phyloP scores from a whole-genome alignment of 352 stramenopile species.

The Phytopythium sindhum region DNA sequence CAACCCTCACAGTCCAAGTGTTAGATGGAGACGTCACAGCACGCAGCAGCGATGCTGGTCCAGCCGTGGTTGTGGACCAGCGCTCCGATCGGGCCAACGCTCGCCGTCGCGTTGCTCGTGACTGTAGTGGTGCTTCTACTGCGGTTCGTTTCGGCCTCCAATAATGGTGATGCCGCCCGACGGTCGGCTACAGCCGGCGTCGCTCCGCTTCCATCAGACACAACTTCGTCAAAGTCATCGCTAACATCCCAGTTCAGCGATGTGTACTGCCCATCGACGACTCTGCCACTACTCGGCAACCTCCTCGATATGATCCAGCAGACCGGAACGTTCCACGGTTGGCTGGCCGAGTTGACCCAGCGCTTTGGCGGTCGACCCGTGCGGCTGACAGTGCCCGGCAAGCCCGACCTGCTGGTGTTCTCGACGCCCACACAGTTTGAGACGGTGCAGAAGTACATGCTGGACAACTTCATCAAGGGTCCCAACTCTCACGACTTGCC shows the following conservation, averaged over 20 bases:
- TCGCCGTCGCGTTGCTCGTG: neutral
- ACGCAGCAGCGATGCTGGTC: neutral
- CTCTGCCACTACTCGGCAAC: slow-evolving; percentile 31
- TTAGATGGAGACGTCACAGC: neutral
- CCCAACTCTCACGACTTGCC: slow-evolving; percentile 26
- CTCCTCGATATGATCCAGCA: slow-evolving; percentile 26
- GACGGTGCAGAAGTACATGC: slow-evolving; percentile 43
- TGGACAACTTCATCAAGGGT: slow-evolving; percentile 69
- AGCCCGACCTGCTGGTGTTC: slow-evolving; percentile 15
- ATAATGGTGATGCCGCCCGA: no score
- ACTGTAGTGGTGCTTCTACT: neutral
- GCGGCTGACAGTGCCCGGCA: slow-evolving; percentile 11
- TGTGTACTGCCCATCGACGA: slow-evolving; percentile 8
- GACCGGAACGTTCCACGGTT: slow-evolving; percentile 28
- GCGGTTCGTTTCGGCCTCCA: neutral
- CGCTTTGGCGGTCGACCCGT: slow-evolving; percentile 6
- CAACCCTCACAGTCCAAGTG: neutral
- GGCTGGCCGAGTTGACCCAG: slow-evolving; percentile 24
- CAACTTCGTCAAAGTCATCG: neutral
- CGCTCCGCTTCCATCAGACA: neutral
- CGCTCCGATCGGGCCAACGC: neutral
- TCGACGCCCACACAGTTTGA: slow-evolving; percentile 28
- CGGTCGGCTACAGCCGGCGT: neutral
- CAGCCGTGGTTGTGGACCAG: neutral
- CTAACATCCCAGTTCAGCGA: neutral